Conservation (phyloP, 192 early-diverging fungal species). For the Cetraspora pellucida region DNA sequence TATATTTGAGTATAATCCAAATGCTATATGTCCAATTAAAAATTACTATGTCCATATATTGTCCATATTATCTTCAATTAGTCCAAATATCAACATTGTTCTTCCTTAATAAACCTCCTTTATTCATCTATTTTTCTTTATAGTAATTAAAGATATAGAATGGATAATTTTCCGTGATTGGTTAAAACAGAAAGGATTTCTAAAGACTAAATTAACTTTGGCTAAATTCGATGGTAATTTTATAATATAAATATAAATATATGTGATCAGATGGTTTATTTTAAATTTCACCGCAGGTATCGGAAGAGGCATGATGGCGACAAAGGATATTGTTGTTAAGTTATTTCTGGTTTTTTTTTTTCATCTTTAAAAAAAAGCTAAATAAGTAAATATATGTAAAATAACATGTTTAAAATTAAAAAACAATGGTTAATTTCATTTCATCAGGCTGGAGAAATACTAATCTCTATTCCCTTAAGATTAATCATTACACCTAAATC, state of each 20-base stretch:
- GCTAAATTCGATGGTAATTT: slow-evolving; percentile 52
- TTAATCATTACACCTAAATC: background rate
- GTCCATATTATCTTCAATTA: no score
- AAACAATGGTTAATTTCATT: background rate
- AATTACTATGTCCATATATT: no score
- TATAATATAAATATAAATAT: background rate
- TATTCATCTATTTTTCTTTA: background rate
- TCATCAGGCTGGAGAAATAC: background rate
- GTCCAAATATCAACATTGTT: no score
- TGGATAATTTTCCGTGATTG: slow-evolving; percentile 53
- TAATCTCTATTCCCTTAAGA: background rate
- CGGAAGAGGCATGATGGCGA: slow-evolving; percentile 66
- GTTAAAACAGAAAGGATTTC: slow-evolving; percentile 50
- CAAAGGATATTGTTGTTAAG: slow-evolving; percentile 51
- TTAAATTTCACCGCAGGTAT: slow-evolving; percentile 41
- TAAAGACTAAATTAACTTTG: slow-evolving; percentile 55
- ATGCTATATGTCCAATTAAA: no score
- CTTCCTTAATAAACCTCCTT: background rate
- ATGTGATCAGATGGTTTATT: background rate
- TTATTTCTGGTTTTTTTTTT: background rate
- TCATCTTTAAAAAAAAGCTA: background rate
- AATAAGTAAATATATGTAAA: no score
- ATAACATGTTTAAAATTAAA: slow-evolving; percentile 37
- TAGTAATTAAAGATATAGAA: slow-evolving; percentile 51
- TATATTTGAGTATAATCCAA: no score